Evolutionary conservation across 306 rosid species (phyloP).

Genomic region (Sophora flavescens): DNA sequence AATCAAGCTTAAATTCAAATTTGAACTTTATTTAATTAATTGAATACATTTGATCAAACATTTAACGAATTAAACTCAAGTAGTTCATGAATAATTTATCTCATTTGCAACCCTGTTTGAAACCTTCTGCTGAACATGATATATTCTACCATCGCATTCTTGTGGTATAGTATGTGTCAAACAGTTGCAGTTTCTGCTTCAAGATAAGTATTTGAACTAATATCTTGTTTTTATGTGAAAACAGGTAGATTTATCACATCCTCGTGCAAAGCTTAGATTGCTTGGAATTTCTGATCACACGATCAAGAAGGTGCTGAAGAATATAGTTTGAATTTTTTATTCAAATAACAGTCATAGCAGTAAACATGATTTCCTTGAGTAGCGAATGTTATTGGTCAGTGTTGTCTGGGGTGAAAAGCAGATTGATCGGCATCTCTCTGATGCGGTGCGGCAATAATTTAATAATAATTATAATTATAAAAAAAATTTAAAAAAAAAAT

Average conservation of each 20-base stretch:
- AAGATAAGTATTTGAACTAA: not conserved
- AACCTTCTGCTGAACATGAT: not conserved
- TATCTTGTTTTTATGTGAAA: conserved; percentile 20
- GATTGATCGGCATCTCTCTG: no score
- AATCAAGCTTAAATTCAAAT: no score
- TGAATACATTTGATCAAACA: no score
- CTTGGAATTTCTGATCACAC: conserved; percentile 94
- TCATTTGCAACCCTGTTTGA: not conserved
- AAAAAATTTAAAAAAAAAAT: no score
- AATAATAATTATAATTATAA: no score
- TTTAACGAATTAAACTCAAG: no score
- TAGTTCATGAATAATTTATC: not conserved
- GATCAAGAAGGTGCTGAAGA: conserved; percentile 68
- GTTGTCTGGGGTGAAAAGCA: no score
- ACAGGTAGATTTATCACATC: conserved; percentile 91
- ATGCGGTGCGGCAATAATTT: no score
- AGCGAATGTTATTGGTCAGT: no score
- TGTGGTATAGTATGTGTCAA: no score
- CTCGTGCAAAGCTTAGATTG: conserved; percentile 83
- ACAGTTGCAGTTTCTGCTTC: conserved; percentile 16
- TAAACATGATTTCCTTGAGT: no score
- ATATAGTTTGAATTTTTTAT: not conserved
- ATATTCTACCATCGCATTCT: not conserved
- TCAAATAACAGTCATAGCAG: not conserved
- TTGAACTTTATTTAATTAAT: not conserved